Conservation (phyloP, 2,329 filamentous ascomycete genomes). For the Pyrenophora teres region DNA sequence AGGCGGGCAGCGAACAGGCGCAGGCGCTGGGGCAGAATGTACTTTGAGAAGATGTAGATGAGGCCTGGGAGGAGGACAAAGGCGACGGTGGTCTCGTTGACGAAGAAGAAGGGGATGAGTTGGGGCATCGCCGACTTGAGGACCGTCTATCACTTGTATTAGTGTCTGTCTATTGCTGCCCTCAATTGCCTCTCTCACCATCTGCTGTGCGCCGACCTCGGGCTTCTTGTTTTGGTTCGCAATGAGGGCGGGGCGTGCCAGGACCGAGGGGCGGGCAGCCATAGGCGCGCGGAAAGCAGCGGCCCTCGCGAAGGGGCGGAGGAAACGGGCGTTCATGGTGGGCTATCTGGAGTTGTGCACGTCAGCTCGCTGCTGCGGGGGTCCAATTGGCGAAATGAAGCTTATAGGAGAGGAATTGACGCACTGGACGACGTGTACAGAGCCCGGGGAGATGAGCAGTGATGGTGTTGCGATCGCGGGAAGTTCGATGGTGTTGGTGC, state of each 20-base stretch:
- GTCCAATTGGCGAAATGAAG: constrained; percentile 34
- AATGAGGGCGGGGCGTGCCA: constrained; percentile 44
- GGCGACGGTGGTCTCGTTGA: constrained; percentile 51
- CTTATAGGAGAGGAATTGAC: constrained; percentile 29
- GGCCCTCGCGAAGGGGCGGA: constrained; percentile 49
- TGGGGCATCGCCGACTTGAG: constrained; percentile 53
- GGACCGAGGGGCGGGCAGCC: constrained; percentile 39
- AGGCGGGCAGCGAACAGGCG: constrained; percentile 49
- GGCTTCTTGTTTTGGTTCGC: constrained; percentile 46
- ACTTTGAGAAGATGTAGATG: constrained; percentile 53
- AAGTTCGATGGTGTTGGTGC: constrained; percentile 29
- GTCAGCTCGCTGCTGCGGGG: constrained; percentile 37
- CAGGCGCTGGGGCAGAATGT: constrained; percentile 50
- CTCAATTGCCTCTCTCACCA: constrained; percentile 27
- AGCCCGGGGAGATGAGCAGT: constrained; percentile 42
- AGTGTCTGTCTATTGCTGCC: constrained; percentile 10
- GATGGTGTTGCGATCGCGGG: constrained; percentile 40
- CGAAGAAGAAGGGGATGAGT: constrained; percentile 53
- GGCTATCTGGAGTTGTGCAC: constrained; percentile 36
- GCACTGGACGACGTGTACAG: constrained; percentile 34
- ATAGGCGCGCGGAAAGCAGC: constrained; percentile 47
- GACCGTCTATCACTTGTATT: constrained; percentile 37
- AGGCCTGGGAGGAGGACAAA: constrained; percentile 50
- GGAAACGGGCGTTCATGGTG: constrained; percentile 50
- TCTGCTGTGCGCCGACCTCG: constrained; percentile 40